Percentiles rank a stretch among this genome's conserved stretches.
These are phyloP conservation scores for Alisma plantagoaquatica DNA, from an alignment of 106 monocot genomes.

Conservation along the genomic window DNA sequence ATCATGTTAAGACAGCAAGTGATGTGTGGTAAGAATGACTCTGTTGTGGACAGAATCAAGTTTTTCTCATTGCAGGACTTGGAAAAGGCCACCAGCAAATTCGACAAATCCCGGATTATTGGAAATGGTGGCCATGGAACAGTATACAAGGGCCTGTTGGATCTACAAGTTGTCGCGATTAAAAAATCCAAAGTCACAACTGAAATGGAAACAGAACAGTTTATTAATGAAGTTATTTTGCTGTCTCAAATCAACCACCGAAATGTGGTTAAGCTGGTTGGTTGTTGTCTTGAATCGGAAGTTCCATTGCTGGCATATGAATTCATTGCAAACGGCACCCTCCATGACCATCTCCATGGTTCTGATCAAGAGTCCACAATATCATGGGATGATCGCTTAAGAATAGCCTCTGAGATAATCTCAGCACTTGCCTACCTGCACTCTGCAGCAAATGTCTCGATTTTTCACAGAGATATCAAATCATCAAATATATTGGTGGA, in stretches of 20 bases:
- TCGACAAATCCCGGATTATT: too few species aligned
- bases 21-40: too few species aligned
- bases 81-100: too few species aligned
- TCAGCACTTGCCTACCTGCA: constrained; percentile 39
- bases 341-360: constrained; percentile 5
- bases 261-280: constrained; percentile 18
- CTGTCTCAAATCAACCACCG: constrained; percentile 13
- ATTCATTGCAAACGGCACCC: constrained; percentile 11
- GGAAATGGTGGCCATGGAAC: too few species aligned
- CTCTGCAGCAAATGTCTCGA: constrained; percentile 14
- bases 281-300: constrained; percentile 11
- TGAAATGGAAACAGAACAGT: too few species aligned
- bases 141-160: too few species aligned
- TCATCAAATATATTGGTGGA: constrained; percentile 35
- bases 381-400: constrained; percentile 14
- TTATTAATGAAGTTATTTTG: constrained; percentile 12
- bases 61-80: too few species aligned
- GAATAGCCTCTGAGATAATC: constrained; percentile 25
- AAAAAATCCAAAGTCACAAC: too few species aligned
- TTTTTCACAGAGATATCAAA: constrained; percentile 41
- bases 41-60: too few species aligned
- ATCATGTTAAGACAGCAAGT: too few species aligned
- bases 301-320: constrained; percentile 18
- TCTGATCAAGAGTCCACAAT: too few species aligned
- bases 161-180: too few species aligned